Evolutionary conservation across 345 rosid genomes (phyloP).

Genomic region (Turnera subulata): DNA sequence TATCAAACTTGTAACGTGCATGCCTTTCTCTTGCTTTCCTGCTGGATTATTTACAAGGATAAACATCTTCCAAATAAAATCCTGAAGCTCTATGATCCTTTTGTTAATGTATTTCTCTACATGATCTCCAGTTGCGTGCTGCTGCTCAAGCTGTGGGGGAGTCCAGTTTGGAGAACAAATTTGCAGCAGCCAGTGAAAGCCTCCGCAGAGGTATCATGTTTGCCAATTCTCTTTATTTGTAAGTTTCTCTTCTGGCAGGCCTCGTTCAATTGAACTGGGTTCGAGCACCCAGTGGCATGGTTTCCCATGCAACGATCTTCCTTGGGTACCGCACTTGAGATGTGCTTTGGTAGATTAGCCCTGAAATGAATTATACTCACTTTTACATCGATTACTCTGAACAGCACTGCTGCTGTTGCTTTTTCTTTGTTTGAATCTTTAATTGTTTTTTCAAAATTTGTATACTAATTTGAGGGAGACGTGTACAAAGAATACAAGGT

Average conservation of each 20-base stretch:
- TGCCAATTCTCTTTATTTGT: slow-evolving; percentile 81
- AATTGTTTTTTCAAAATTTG: no score
- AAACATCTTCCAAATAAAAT: not conserved
- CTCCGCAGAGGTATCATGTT: slow-evolving; percentile 89
- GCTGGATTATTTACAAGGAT: not conserved
- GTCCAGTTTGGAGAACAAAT: slow-evolving; percentile 60
- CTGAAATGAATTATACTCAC: not conserved
- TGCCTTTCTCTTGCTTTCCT: no score
- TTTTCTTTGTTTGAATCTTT: no score
- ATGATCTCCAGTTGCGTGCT: slow-evolving; percentile 49
- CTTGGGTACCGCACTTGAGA: no score
- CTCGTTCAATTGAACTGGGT: not conserved
- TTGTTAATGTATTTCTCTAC: not conserved
- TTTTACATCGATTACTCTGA: no score
- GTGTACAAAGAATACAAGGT: no score
- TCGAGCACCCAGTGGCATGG: slow-evolving; percentile 4
- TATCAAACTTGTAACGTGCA: no score
- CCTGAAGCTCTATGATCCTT: not conserved
- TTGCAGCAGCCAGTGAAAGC: slow-evolving; percentile 86
- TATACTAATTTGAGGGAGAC: no score
- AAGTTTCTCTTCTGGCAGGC: slow-evolving; percentile 17
- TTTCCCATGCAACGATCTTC: no score
- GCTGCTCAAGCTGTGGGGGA: slow-evolving; percentile 97
- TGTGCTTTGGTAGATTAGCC: no score
- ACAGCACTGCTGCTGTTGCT: not conserved